Conservation (phyloP, 148 eudicot genomes). For the Amaranthus cruentus region DNA sequence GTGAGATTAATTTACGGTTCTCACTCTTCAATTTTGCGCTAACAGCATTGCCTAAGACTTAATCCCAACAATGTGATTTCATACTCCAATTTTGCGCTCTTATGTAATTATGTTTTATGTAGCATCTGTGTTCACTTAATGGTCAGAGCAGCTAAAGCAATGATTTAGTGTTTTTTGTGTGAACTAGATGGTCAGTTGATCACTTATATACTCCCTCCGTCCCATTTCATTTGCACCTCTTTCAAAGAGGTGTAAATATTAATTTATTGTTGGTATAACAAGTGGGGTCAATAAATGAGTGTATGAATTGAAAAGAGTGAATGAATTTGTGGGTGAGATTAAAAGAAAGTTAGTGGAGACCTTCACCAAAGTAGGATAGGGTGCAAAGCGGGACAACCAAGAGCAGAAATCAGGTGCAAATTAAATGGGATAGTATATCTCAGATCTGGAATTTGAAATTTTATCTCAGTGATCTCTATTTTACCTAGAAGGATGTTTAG, state of each 20-base stretch:
- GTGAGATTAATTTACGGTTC: constrained; percentile 20
- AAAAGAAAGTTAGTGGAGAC: too few species aligned
- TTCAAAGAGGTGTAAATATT: too few species aligned
- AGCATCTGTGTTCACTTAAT: constrained; percentile 11
- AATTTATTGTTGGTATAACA: too few species aligned
- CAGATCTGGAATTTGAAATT: constrained; percentile 11
- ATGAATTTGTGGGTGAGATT: too few species aligned
- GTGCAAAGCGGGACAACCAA: not conserved
- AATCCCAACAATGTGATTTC: too few species aligned
- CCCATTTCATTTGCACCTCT: too few species aligned
- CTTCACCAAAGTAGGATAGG: too few species aligned
- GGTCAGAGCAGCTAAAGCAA: constrained; percentile 7
- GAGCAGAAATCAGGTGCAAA: not conserved
- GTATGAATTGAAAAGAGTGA: too few species aligned
- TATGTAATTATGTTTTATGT: not conserved
- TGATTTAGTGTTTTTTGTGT: constrained; percentile 10
- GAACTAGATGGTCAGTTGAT: not conserved
- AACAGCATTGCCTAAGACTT: too few species aligned
- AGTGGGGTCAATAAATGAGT: too few species aligned
- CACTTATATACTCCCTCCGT: too few species aligned
- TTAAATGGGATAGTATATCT: not conserved
- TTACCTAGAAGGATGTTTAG: not conserved
- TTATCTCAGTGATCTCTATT: not conserved
- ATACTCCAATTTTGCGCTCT: not conserved
- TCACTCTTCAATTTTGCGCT: constrained; percentile 16